A percentile compares a stretch with the other conserved stretches of the same genome.
Evolutionary conservation across 192 early-diverging fungal species (phyloP).

Genomic region (Chytriomyces sp.): DNA sequence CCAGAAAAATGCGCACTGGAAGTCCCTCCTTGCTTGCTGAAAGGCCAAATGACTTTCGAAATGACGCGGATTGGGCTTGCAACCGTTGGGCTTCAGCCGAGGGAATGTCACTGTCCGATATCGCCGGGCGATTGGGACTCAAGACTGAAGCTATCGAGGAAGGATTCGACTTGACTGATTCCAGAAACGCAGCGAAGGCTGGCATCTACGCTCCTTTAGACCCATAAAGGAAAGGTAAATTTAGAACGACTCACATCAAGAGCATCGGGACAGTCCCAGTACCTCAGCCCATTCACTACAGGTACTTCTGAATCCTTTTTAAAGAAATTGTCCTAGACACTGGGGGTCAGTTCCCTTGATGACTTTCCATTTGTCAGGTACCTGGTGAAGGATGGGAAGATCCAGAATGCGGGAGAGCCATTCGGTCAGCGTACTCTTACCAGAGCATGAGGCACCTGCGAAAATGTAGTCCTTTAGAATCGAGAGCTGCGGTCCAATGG

Average conservation of each 20-base stretch:
- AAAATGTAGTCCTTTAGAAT: not conserved
- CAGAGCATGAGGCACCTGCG: conserved; percentile 27
- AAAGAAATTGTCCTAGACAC: conserved; percentile 31
- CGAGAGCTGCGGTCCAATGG: not conserved
- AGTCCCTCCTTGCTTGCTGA: not conserved
- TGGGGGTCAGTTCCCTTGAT: not conserved
- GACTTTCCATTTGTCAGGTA: not conserved
- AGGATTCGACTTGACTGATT: not conserved
- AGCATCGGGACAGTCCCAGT: conserved; percentile 35
- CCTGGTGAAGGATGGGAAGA: conserved; percentile 33
- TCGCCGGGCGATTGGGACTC: conserved; percentile 10
- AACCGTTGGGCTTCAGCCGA: not conserved
- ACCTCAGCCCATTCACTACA: conserved; percentile 8
- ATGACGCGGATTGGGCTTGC: not conserved
- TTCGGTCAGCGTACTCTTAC: conserved; percentile 35
- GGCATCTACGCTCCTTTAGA: no score
- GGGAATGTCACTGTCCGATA: conserved; percentile 6
- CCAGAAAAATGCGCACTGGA: conserved; percentile 41
- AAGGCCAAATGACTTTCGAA: not conserved
- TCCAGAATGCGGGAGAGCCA: conserved; percentile 31
- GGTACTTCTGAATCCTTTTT: conserved; percentile 29
- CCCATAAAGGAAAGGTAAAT: not conserved
- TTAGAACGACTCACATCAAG: conserved; percentile 23
- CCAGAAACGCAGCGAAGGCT: not conserved
- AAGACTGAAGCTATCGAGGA: not conserved